These are phyloP conservation scores for Musa balbisiana DNA, from an alignment of 202 grass and related monocot species.

Conservation along the genomic window DNA sequence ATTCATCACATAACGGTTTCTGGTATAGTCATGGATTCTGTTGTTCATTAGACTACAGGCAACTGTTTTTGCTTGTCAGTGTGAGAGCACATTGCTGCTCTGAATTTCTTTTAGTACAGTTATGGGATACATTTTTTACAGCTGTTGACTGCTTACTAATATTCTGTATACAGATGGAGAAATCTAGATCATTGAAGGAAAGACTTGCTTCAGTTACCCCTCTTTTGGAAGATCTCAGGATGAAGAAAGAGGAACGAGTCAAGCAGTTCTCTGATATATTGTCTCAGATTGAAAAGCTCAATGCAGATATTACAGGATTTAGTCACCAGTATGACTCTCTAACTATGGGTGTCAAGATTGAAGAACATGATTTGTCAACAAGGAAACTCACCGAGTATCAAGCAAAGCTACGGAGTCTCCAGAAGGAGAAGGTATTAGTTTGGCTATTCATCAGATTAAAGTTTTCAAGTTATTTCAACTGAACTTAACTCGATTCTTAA, in stretches of 20 bases:
- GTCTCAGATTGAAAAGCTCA: conserved; percentile 18
- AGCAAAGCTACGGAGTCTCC: conserved; percentile 9
- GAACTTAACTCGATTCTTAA: too few species aligned
- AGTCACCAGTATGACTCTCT: background rate
- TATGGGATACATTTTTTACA: background rate
- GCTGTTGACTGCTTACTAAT: background rate
- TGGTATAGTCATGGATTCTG: background rate
- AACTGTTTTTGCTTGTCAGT: background rate
- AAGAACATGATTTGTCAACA: conserved; percentile 21
- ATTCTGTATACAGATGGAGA: conserved; percentile 4
- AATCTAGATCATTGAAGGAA: conserved; percentile 16
- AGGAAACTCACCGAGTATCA: conserved; percentile 15
- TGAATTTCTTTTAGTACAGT: background rate
- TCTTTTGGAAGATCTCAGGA: conserved; percentile 13
- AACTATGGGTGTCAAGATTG: background rate
- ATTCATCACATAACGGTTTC: background rate
- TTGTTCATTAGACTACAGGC: background rate
- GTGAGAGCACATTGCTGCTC: background rate
- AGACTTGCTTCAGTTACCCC: conserved; percentile 11
- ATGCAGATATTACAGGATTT: conserved; percentile 7
- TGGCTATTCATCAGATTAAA: background rate
- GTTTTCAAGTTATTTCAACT: too few species aligned
- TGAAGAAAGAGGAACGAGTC: conserved; percentile 21
- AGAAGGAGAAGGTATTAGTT: conserved; percentile 14
- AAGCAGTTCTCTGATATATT: conserved; percentile 10